Base-by-base conservation (phyloP, 2,329 filamentous ascomycete genomes). In the Magnaporthiopsis poae region DNA sequence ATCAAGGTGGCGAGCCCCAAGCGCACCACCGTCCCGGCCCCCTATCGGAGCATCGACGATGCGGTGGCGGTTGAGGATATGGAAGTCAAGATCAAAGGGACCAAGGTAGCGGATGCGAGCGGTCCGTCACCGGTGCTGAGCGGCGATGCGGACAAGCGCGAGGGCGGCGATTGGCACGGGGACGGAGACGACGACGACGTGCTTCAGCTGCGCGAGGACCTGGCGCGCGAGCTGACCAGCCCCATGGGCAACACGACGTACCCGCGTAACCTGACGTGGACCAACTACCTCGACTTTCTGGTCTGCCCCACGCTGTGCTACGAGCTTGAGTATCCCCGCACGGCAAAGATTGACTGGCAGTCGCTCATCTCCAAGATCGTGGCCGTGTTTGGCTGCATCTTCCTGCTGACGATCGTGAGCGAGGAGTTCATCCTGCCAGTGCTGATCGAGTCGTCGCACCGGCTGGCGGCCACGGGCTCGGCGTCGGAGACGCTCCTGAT, bases 351-450 rank as follows among this genome's bases (percentile, higher is more conserved):
- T 67, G 86, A 91, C 71, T 96, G 91, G 88, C 83, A 86, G 27
- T 89, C 92, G 69, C 85, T 98, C 61, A 86, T 91, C 67, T 90
- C 89, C 76, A 98, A 98, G 78, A 87, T 91, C 29, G 78, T 93
- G 21, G 95, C 95, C 62, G 90, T 95, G 0, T 98, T 98, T 75
- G 95, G 95, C 63, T 96, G 94, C 77, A 96, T 99, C 74, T 98
- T 97, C 77, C 85, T 99, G 29, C 84, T 99, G 70, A 96, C 92
- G 15, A 84, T 97, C 68, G 91, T 90, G 4, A 94, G 90, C 1
- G 95, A 98, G 73, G 94, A 98, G 74, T 98, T 96, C 77, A 96
- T 99, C 76, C 84, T 96, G 4, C 95, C 95, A 0, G 91, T 97
- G 2, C 84, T 98, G 66, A 83, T 86, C 70, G 90, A 94, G 69